Evolutionary conservation across 1,139 yeast species (phyloP).

Genomic region (Kurtzmaniella quercitrusa): DNA sequence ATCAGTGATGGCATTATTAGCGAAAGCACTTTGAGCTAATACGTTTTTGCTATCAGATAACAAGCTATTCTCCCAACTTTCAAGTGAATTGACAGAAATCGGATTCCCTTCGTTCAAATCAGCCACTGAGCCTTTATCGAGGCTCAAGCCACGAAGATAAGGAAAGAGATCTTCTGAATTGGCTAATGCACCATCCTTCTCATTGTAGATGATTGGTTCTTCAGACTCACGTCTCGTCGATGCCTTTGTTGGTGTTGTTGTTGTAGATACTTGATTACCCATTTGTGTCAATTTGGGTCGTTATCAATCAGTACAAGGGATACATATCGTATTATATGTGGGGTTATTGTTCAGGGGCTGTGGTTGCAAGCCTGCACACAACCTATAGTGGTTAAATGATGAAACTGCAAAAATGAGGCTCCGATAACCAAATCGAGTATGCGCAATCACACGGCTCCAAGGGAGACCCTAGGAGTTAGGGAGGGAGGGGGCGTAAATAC

Average conservation of each 20-base stretch:
- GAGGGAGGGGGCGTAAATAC: too few relatives aligned
- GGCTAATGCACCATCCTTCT: background rate
- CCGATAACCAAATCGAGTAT: background rate
- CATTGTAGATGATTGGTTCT: background rate
- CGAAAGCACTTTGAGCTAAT: conserved; percentile 57
- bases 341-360: background rate
- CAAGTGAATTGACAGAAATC: conserved; percentile 28
- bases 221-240: background rate
- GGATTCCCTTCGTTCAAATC: conserved; percentile 16
- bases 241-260: background rate
- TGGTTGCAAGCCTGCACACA: background rate
- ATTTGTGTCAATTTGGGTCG: background rate
- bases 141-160: conserved; percentile 12
- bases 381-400: background rate
- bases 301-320: too few relatives aligned
- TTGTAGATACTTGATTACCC: conserved; percentile 2
- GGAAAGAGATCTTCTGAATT: conserved; percentile 1
- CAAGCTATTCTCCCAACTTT: conserved; percentile 50
- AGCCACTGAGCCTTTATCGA: conserved; percentile 3
- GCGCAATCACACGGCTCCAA: background rate
- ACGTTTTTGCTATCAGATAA: conserved; percentile 51
- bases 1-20: conserved; percentile 44
- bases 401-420: background rate
- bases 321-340: too few relatives aligned
- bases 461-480: too few relatives aligned